phyloP scores from a whole-genome alignment of 2,329 filamentous ascomycete genomes.

The Rhynchosporium secalis region DNA sequence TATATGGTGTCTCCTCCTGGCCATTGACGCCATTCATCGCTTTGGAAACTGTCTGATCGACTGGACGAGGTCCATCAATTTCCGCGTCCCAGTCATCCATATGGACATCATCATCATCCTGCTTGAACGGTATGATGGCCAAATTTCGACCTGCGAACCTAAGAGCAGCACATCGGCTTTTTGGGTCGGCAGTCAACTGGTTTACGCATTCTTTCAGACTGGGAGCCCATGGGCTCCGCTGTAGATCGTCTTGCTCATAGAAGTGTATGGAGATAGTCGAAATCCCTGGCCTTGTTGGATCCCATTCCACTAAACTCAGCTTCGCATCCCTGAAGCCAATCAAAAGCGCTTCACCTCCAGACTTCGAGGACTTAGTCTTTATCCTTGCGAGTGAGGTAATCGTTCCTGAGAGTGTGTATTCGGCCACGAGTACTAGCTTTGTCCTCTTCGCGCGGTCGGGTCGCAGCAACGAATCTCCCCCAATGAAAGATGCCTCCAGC shows the following conservation, averaged over 20 bases:
- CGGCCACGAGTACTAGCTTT: slow-evolving; percentile 81
- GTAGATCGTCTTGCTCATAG: slow-evolving; percentile 92
- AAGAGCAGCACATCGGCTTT: slow-evolving; percentile 88
- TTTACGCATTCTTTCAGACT: slow-evolving; percentile 75
- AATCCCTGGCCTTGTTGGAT: slow-evolving; percentile 74
- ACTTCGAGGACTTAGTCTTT: slow-evolving; percentile 69
- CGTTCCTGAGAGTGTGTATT: slow-evolving; percentile 81
- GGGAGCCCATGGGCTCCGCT: slow-evolving; percentile 78
- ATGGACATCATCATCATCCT: slow-evolving; percentile 81
- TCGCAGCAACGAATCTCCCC: slow-evolving; percentile 60
- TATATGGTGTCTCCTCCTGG: slow-evolving; percentile 67
- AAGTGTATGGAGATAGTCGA: slow-evolving; percentile 94
- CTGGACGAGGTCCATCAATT: slow-evolving; percentile 66
- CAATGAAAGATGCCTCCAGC: slow-evolving; percentile 66
- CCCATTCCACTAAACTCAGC: slow-evolving; percentile 91
- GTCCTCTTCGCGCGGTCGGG: slow-evolving; percentile 65
- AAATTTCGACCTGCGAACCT: slow-evolving; percentile 88
- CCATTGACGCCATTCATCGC: slow-evolving; percentile 32
- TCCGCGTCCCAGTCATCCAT: slow-evolving; percentile 91
- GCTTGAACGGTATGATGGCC: slow-evolving; percentile 90
- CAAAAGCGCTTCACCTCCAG: slow-evolving; percentile 80
- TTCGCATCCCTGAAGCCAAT: slow-evolving; percentile 89
- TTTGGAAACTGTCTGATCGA: slow-evolving; percentile 44
- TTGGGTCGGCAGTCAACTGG: slow-evolving; percentile 83
- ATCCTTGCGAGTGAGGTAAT: slow-evolving; percentile 80